Base-by-base conservation (phyloP, 1,284 basidiomycete species). In the Rugosomyces carneus region DNA sequence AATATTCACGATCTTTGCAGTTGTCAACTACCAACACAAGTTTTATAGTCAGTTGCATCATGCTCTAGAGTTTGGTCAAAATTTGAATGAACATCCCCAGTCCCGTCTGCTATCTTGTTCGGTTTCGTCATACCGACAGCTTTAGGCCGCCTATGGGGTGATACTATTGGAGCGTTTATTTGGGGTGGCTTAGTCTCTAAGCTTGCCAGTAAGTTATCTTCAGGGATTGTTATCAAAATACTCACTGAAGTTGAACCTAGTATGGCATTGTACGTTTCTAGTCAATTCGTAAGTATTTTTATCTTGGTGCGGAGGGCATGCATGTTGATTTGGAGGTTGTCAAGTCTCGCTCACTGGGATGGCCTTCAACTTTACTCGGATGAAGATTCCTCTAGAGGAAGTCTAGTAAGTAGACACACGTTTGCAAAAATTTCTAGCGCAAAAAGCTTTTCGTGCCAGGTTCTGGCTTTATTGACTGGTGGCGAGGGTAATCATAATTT, bases 401-500 rank as follows among this genome's bases (percentile, higher is more conserved):
- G 83, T 60, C 61, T 85, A 32, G 82, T 84, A 50, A 45, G 75
- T 15, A 40, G 31, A 9, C 27, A 29, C 3, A 9, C 5, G 27
- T 10, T 31, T 20, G 23, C 15, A 36, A 4, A 7, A 7, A 16
- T 7, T 40, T 19, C 8, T 23, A 41, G 38, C 44, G 29, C 42
- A 20, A 26, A 47, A 38, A 39, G 11, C 9, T 15, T 20, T 26
- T 19, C 26, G 16, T 31, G 32, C 18, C 48, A 87, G 83, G 52
- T 87, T 13, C 65, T 89, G 2, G 85, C 85, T 0, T 53, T 89
- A 1, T 64, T 88, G 23, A 89, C 85, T 0, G 76, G 78, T 37
- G 85, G 86, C 20, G 87, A 90, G 68, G 85, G 85, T 13, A 86
- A 84, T 57, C 85, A 89, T 59, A 89, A 88, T 60, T 87, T 78